Base-by-base conservation (phyloP, 805 yeast species). In the Lipomyces spencermartinsiae region DNA sequence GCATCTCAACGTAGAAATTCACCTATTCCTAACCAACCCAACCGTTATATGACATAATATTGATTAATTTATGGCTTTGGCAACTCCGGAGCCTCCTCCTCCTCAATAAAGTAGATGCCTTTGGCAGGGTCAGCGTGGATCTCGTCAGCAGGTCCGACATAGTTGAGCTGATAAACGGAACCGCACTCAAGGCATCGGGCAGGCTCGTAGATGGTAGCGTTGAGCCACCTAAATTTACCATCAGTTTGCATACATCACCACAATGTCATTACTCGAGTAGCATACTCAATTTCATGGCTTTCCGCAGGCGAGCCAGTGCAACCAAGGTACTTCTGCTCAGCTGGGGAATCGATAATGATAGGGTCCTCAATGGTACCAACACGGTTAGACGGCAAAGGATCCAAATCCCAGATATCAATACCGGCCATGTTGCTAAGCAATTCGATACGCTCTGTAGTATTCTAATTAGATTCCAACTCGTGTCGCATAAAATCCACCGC, bases 171-270 rank as follows among this genome's bases (percentile, higher is more conserved):
- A 86, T 90, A 94, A 74, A 93, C 97, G 75, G 93, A 89, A 82
- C 99, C 99, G 82, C 98, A 94, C 82, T 95, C 97, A 97, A 97
- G 92, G 84, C 98, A 95, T 88, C 99, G 92, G 74, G 91, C 91
- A 70, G 90, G 90, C 81, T 91, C 84, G 61, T 86, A 91, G 73
- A 57, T 56, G 33, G 69, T 62, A 12, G 71, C 68, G 54, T 29
- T 53, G 43, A 68, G 19, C 71, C 71, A 68, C 16, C 65, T 62
- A 53, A 12, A 14, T 25, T 58, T 8, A 25, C 22, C 12, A 37
- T 19, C 29, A 34, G 34, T 58, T n/a, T 34, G 10, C 34, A 84
- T 86, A 74, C 93, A 90, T 7, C 37, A 56, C 19, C 22, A 76
- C 96, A 96, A 82, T 88, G 89, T 43, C 19, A 43, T 1, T 4